These are phyloP conservation scores for Termitomyces sp. DNA, from an alignment of 768 basidiomycete genomes.

Conservation along the genomic window DNA sequence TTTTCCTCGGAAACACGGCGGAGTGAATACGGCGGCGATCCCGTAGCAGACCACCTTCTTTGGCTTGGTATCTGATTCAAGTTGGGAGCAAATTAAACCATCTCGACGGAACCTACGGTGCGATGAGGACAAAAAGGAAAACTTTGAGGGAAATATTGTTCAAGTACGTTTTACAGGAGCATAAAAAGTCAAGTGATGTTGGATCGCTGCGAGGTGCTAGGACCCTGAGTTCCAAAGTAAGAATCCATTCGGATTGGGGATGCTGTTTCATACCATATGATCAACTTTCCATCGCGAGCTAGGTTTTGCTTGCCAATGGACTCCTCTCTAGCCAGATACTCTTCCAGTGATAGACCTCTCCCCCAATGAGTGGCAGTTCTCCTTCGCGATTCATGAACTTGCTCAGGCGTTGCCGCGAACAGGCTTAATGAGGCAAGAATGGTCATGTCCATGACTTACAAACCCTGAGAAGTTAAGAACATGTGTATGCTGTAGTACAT, in stretches of 20 bases:
- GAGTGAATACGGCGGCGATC: constrained; percentile 53
- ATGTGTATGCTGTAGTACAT: not conserved
- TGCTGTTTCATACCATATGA: not conserved
- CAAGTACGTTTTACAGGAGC: constrained; percentile 58
- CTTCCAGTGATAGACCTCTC: constrained; percentile 32
- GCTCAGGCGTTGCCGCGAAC: constrained; percentile 41
- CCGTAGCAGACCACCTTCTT: constrained; percentile 40
- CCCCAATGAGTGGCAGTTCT: constrained; percentile 38
- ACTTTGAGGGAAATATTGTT: not conserved
- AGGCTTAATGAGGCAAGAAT: constrained; percentile 27
- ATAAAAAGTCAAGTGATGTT: constrained; percentile 46
- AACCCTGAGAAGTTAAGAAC: not conserved
- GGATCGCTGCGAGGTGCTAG: constrained; percentile 48
- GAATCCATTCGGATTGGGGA: not conserved
- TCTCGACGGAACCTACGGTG: constrained; percentile 22
- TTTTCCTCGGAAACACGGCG: constrained; percentile 37
- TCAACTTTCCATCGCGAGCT: constrained; percentile 36
- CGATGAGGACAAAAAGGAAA: not conserved
- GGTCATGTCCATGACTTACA: not conserved
- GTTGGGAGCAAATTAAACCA: constrained; percentile 19
- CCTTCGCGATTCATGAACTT: constrained; percentile 34
- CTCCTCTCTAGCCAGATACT: constrained; percentile 38
- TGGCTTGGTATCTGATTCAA: not conserved
- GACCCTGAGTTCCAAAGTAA: constrained; percentile 34
- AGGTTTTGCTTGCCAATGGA: constrained; percentile 35